Evolutionary conservation across 495 filamentous ascomycete genomes (phyloP), one percentile per base, ranked within the genome.

Genomic region (Penicillium cosmopolitanum): DNA sequence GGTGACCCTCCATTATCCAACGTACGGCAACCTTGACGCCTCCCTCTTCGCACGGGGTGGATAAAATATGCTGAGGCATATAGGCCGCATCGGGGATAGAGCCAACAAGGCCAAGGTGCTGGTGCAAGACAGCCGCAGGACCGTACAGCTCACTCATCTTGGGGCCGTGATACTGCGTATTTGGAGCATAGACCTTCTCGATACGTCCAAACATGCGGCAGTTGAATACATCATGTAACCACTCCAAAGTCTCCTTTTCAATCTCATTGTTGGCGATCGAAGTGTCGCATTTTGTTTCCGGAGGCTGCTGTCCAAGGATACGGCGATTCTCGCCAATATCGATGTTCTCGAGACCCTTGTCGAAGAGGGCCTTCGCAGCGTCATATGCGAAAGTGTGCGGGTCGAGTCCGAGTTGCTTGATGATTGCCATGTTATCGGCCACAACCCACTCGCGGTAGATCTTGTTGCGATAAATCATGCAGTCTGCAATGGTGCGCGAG

Each of bases 391-490:
- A 38, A 7, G 53, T 46, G n/a, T 47, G 36, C 0, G 40, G 15
- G 21, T 55, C 53, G 2, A 55, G 53, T 28, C 53, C 53, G 3
- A 55, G 53, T n/a, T 55, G 53, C 12, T 55, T 55, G 10, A 55
- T 21, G 21, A 55, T 55, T 8, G 53, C 53, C 53, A 55, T 55
- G 38, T 31, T 55, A 16, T 55, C 53, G 10, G 53, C 53, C 6
- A 55, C 53, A 7, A 55, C 53, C 53, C 53, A 55, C 38, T 55
- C 53, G 53, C 53, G 53, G 21, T 55, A 55, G 12, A 55, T 55
- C 4, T 40, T 35, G 53, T 55, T 55, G 0, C 40, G 53, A n/a
- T 55, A 55, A 18, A 55, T 43, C 53, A 55, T 55, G 38, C 53
- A 55, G 12, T 55, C 53, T 15, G 53, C 53, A 31, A 55, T 55